These are phyloP conservation scores for Cystobasidium ongulense DNA, from an alignment of 768 basidiomycete species.

Conservation along the genomic window DNA sequence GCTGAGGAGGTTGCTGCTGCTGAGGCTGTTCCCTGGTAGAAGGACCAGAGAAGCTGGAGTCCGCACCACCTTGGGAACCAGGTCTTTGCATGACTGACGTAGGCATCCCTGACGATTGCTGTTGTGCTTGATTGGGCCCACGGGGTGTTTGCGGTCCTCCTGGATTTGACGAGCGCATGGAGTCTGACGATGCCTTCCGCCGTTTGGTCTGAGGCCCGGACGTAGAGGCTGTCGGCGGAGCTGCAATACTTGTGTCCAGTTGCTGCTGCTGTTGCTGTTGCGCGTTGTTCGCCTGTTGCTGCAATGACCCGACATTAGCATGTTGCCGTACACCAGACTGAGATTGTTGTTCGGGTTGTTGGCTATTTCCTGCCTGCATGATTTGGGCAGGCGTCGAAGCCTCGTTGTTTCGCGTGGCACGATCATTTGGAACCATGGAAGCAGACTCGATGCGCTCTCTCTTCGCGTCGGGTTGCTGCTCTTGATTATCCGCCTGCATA, in stretches of 20 bases:
- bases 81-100: not conserved
- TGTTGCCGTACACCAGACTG: not conserved
- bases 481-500: not conserved
- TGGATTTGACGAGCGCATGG: not conserved
- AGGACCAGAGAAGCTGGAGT: not conserved
- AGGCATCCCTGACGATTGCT: not conserved
- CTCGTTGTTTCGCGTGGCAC: not conserved
- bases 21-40: not conserved
- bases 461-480: not conserved
- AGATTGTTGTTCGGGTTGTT: too few relatives aligned
- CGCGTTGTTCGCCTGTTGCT: too few relatives aligned
- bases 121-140: constrained; percentile 4
- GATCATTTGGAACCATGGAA: not conserved
- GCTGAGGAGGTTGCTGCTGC: not conserved
- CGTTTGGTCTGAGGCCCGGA: not conserved
- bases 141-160: constrained; percentile 3
- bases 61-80: not conserved
- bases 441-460: constrained; percentile 11
- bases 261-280: not conserved
- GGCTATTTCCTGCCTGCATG: not conserved
- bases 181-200: not conserved
- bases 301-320: not conserved
- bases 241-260: not conserved
- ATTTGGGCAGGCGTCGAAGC: not conserved
- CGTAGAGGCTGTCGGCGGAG: not conserved